Percentiles rank a stretch among this genome's conserved stretches.
phyloP scores from a whole-genome alignment of 139 green algal genomes.

The Auxenochlorella protothecoides region DNA sequence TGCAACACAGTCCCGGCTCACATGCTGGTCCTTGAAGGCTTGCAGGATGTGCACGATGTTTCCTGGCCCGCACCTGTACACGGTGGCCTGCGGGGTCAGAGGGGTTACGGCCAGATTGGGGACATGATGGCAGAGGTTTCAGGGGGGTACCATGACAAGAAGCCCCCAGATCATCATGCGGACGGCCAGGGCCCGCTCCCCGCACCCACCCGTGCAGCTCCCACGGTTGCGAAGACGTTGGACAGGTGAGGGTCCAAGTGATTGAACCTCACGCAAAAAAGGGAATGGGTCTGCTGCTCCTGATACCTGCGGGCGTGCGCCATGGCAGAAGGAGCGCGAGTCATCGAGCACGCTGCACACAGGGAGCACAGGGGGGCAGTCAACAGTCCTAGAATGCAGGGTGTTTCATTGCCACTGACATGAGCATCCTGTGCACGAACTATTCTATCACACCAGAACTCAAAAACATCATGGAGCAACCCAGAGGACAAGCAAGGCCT shows the following conservation, averaged over 20 bases:
- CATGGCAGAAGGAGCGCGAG: too few relatives aligned
- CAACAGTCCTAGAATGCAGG: too few relatives aligned
- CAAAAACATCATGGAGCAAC: too few relatives aligned
- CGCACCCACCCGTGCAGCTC: slow-evolving; percentile 29
- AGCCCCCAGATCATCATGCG: neutral
- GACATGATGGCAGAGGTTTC: too few relatives aligned
- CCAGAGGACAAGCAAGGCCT: too few relatives aligned
- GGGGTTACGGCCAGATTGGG: neutral
- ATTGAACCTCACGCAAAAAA: slow-evolving; percentile 62
- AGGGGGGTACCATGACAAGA: neutral
- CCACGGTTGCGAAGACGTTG: slow-evolving; percentile 52
- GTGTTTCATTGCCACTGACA: too few relatives aligned
- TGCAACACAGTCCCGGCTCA: slow-evolving; percentile 8
- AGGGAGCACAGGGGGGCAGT: too few relatives aligned
- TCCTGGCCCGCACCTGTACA: slow-evolving; percentile 42
- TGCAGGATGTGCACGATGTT: slow-evolving; percentile 45
- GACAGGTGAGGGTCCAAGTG: slow-evolving; percentile 19
- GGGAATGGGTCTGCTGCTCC: slow-evolving; percentile 35
- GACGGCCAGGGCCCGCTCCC: neutral
- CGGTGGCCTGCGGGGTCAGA: slow-evolving; percentile 35
- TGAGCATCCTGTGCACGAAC: too few relatives aligned
- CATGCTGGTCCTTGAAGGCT: slow-evolving; percentile 45
- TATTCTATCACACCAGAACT: too few relatives aligned
- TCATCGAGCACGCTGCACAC: too few relatives aligned
- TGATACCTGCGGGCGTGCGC: slow-evolving; percentile 20